A percentile compares a stretch with the other conserved stretches of the same genome.
Evolutionary conservation across 306 rosid genomes (phyloP).

Genomic region (Corylus americana): DNA sequence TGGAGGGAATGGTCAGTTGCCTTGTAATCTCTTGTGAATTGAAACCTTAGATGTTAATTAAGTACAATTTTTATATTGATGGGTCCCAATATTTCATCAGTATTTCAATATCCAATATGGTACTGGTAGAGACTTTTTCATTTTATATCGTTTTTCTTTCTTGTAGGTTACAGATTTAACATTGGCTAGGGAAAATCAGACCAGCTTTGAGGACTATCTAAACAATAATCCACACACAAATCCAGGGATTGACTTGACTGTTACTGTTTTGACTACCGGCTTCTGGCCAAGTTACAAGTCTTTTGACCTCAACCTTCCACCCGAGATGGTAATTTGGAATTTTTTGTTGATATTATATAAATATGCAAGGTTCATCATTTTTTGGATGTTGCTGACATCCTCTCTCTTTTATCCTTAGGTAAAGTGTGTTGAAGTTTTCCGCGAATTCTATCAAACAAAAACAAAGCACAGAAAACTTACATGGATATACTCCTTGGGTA

Average conservation of each 20-base stretch:
- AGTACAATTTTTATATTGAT: background rate
- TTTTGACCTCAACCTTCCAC: conserved; percentile 72
- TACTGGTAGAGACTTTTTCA: background rate
- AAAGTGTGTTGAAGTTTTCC: conserved; percentile 82
- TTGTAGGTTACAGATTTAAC: conserved; percentile 71
- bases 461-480: conserved; percentile 76
- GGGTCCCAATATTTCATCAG: background rate
- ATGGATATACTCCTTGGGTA: conserved; percentile 87
- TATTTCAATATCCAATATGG: background rate
- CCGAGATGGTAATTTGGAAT: conserved; percentile 67
- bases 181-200: conserved; percentile 70
- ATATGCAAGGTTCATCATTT: background rate
- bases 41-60: background rate
- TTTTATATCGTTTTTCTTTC: background rate
- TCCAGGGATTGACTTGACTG: conserved; percentile 79
- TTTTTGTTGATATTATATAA: conserved; percentile 4
- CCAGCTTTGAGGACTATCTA: conserved; percentile 70
- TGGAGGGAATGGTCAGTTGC: conserved; percentile 92
- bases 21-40: background rate
- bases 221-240: conserved; percentile 35
- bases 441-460: conserved; percentile 62
- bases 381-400: background rate
- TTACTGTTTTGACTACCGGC: conserved; percentile 78
- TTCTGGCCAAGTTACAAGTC: conserved; percentile 94
- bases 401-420: conserved; percentile 42